These are phyloP conservation scores for Senecio squalidus DNA, from an alignment of 140 eudicot species.

Conservation along the genomic window DNA sequence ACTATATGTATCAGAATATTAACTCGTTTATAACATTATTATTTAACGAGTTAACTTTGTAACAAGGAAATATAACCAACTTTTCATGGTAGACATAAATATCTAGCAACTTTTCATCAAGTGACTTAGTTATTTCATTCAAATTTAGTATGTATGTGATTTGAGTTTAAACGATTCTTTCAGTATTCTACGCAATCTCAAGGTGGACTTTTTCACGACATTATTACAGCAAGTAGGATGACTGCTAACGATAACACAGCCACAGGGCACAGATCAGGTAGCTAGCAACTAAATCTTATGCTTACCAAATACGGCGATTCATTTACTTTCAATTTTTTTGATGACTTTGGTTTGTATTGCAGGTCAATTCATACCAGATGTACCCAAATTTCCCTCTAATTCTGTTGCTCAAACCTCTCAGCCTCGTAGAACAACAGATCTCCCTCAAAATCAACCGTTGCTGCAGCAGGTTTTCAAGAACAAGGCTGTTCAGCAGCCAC, in stretches of 20 bases:
- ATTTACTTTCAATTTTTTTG: neutral
- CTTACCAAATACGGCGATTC: too few relatives aligned
- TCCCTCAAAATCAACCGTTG: neutral
- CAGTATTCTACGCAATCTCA: too few relatives aligned
- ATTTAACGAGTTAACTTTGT: neutral
- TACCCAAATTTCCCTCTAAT: neutral
- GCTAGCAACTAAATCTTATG: too few relatives aligned
- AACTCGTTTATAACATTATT: too few relatives aligned
- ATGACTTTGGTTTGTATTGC: slow-evolving; percentile 1
- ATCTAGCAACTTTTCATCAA: too few relatives aligned
- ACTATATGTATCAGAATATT: too few relatives aligned
- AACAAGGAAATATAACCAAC: slow-evolving; percentile 4
- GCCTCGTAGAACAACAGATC: neutral
- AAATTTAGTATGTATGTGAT: too few relatives aligned
- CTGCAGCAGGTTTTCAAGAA: slow-evolving; percentile 9
- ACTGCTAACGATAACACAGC: neutral
- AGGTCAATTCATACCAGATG: slow-evolving; percentile 3
- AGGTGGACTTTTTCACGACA: neutral
- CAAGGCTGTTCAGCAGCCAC: slow-evolving; percentile 4
- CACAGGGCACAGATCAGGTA: slow-evolving; percentile 16
- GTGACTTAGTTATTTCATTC: too few relatives aligned
- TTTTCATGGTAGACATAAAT: too few relatives aligned
- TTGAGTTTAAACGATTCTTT: too few relatives aligned
- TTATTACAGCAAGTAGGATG: neutral
- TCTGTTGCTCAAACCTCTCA: slow-evolving; percentile 2